Percentiles rank a stretch among this genome's conserved stretches.
These are phyloP conservation scores for Garcia nutans DNA, from an alignment of 345 rosid genomes.

Conservation along the genomic window DNA sequence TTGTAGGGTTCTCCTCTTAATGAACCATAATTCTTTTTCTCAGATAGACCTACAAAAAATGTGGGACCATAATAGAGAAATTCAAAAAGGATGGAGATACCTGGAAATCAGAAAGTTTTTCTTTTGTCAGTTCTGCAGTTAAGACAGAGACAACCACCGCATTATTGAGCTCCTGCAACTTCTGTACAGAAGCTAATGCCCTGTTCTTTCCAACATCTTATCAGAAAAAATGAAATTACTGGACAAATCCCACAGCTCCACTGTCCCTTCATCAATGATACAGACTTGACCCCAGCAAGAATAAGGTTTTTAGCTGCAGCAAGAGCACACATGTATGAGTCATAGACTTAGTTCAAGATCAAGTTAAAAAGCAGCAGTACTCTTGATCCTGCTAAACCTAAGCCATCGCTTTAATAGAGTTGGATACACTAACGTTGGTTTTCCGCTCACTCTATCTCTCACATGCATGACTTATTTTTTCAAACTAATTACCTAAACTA, in stretches of 20 bases:
- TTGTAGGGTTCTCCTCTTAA: too few relatives aligned
- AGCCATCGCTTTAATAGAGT: not conserved
- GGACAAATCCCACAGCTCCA: slow-evolving; percentile 91
- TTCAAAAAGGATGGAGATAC: slow-evolving; percentile 27
- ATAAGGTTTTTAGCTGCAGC: slow-evolving; percentile 90
- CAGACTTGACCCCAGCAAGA: slow-evolving; percentile 98
- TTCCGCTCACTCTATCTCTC: too few relatives aligned
- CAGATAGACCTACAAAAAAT: too few relatives aligned
- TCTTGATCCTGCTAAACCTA: not conserved
- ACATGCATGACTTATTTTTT: too few relatives aligned
- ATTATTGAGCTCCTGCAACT: slow-evolving; percentile 95
- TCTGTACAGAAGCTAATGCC: slow-evolving; percentile 91
- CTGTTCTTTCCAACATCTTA: slow-evolving; percentile 88
- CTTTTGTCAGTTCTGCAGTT: slow-evolving; percentile 64
- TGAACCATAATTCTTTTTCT: too few relatives aligned
- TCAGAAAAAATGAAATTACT: slow-evolving; percentile 82
- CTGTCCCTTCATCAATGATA: slow-evolving; percentile 79
- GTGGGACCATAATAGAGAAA: not conserved
- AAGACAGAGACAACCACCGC: slow-evolving; percentile 70
- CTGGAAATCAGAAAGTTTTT: slow-evolving; percentile 83
- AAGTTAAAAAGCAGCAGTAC: not conserved
- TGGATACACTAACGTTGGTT: too few relatives aligned
- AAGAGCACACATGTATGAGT: not conserved
- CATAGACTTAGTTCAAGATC: not conserved
- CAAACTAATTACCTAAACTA: too few relatives aligned